phyloP scores from a whole-genome alignment of 495 filamentous ascomycete species.

The Glonium stellatum region DNA sequence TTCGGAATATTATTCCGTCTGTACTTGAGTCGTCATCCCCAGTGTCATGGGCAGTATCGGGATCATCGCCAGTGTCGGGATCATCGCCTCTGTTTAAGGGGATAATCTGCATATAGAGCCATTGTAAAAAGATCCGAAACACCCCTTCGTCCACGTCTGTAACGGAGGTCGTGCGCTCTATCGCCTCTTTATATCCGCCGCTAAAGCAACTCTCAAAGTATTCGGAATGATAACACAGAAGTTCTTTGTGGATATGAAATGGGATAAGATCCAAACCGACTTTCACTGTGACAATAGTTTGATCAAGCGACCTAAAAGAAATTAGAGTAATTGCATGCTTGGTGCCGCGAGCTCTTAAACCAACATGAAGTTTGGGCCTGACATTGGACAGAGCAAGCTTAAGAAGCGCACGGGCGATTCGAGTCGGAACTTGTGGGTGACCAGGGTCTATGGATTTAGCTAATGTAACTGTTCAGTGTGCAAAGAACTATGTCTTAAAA shows the following conservation, averaged over 20 bases:
- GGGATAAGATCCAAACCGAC: background rate
- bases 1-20: background rate
- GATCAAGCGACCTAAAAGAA: background rate
- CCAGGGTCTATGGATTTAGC: too few relatives aligned
- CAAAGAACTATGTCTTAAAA: too few relatives aligned
- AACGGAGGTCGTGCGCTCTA: background rate
- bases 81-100: too few relatives aligned
- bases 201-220: background rate
- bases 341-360: too few relatives aligned
- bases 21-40: constrained; percentile 2
- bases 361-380: too few relatives aligned
- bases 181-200: background rate
- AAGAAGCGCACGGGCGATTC: too few relatives aligned
- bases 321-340: background rate
- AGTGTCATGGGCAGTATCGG: too few relatives aligned
- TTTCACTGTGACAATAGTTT: background rate
- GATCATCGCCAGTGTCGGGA: too few relatives aligned
- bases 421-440: too few relatives aligned
- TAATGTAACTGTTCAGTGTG: too few relatives aligned
- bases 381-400: too few relatives aligned
- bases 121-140: background rate
- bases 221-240: background rate
- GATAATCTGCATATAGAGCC: background rate
- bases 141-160: background rate
- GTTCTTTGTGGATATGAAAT: background rate